A percentile compares a stretch with the other conserved stretches of the same genome.
phyloP scores from a whole-genome alignment of 2,329 filamentous ascomycete species.

The Cladophialophora bantiana region DNA sequence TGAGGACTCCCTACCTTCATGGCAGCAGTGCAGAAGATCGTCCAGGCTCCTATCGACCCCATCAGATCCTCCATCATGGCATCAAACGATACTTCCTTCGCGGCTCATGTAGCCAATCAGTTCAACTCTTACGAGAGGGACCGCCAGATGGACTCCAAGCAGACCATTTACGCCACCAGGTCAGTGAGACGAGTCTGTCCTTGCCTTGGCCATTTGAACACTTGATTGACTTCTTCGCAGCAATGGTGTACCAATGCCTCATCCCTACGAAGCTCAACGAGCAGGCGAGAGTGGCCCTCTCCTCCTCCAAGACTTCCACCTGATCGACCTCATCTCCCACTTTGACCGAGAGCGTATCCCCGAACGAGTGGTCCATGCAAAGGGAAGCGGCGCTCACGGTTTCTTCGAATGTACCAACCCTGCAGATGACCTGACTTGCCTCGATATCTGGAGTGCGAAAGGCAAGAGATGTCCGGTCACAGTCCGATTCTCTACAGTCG shows the following conservation, averaged over 20 bases:
- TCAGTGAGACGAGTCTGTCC: neutral
- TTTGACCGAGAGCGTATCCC: constrained; percentile 50
- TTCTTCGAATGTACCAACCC: constrained; percentile 53
- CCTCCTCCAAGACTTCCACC: constrained; percentile 69
- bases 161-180: constrained; percentile 41
- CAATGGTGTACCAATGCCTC: constrained; percentile 64
- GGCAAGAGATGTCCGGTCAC: constrained; percentile 74
- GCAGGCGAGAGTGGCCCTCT: constrained; percentile 65
- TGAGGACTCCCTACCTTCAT: constrained; percentile 1
- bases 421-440: constrained; percentile 57
- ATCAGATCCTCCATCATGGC: constrained; percentile 34
- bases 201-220: neutral
- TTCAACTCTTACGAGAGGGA: constrained; percentile 53
- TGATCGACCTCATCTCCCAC: constrained; percentile 65
- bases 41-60: constrained; percentile 25
- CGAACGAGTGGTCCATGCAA: constrained; percentile 55
- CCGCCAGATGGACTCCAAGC: constrained; percentile 49
- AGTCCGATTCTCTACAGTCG: constrained; percentile 76
- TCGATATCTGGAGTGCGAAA: constrained; percentile 61
- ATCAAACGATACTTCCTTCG: constrained; percentile 44
- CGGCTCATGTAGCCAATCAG: constrained; percentile 48
- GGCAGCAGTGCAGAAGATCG: constrained; percentile 25
- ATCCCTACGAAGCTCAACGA: constrained; percentile 57
- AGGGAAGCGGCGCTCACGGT: constrained; percentile 50
- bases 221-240: constrained; percentile 39